Evolutionary conservation across 306 rosid species (phyloP).

Genomic region (Inga laurina): DNA sequence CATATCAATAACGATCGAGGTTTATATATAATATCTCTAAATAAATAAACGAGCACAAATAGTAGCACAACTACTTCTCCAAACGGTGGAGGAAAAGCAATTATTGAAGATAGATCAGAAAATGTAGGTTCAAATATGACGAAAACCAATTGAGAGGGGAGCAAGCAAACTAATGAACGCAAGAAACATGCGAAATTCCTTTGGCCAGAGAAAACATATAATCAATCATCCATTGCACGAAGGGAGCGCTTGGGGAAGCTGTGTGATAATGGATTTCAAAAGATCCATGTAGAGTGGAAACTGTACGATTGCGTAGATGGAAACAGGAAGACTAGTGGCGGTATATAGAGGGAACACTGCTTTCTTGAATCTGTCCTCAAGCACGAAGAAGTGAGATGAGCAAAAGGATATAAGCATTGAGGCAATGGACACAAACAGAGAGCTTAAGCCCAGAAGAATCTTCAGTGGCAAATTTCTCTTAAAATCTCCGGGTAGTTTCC

Average conservation of each 20-base stretch:
- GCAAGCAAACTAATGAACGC: too few relatives aligned
- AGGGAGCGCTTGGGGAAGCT: background rate
- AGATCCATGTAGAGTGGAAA: slow-evolving; percentile 55
- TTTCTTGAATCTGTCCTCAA: slow-evolving; percentile 29
- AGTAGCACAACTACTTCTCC: background rate
- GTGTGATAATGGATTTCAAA: background rate
- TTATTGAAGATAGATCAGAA: background rate
- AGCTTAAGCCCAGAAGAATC: slow-evolving; percentile 45
- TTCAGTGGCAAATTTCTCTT: slow-evolving; percentile 34
- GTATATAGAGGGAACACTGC: slow-evolving; percentile 36
- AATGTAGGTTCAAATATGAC: too few relatives aligned
- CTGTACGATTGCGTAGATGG: slow-evolving; percentile 42
- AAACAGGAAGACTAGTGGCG: slow-evolving; percentile 41
- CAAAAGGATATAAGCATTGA: slow-evolving; percentile 53
- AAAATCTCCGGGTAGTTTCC: background rate
- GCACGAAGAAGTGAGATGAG: slow-evolving; percentile 48
- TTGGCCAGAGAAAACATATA: background rate
- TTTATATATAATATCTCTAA: too few relatives aligned
- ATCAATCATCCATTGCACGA: background rate
- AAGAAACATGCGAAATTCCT: too few relatives aligned
- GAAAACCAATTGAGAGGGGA: too few relatives aligned
- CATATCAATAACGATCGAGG: too few relatives aligned
- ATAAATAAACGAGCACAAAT: background rate
- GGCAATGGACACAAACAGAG: slow-evolving; percentile 51
- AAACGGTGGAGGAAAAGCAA: background rate